A percentile compares a stretch with the other conserved stretches of the same genome.
These are phyloP conservation scores for Coemansia sp. DNA, from an alignment of 192 early-diverging fungal genomes.

Conservation along the genomic window DNA sequence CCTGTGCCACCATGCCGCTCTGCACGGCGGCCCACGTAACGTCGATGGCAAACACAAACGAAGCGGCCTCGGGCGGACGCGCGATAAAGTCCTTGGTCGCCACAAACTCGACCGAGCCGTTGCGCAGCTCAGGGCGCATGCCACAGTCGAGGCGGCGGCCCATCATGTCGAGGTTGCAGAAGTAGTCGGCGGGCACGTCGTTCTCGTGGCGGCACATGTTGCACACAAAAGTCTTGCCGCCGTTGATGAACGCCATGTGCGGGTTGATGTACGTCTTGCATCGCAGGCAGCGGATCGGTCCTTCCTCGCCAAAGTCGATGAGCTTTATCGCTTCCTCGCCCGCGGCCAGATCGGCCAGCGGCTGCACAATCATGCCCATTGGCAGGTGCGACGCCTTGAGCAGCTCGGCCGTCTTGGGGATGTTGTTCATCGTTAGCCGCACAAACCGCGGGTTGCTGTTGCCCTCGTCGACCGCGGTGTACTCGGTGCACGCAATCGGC, in stretches of 20 bases:
- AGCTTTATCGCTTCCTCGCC: conserved; percentile 77
- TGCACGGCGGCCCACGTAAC: conserved; percentile 85
- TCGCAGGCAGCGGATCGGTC: conserved; percentile 84
- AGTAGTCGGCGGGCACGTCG: conserved; percentile 81
- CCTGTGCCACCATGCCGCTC: conserved; percentile 72
- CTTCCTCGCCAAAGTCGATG: conserved; percentile 80
- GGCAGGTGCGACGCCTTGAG: conserved; percentile 75
- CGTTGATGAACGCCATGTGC: conserved; percentile 79
- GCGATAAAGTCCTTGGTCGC: conserved; percentile 69
- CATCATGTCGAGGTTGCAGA: conserved; percentile 90
- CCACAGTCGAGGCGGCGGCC: conserved; percentile 81
- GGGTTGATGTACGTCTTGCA: conserved; percentile 97
- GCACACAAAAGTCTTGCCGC: conserved; percentile 89
- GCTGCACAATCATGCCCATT: conserved; percentile 85
- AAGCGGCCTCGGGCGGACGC: conserved; percentile 62
- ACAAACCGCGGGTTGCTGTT: conserved; percentile 89
- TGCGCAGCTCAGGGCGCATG: conserved; percentile 81
- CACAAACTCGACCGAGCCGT: conserved; percentile 88
- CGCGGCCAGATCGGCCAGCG: conserved; percentile 76
- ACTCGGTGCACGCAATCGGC: conserved; percentile 78
- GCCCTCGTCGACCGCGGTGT: conserved; percentile 86
- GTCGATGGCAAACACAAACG: conserved; percentile 92
- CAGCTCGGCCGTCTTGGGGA: conserved; percentile 82
- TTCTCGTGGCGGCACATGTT: conserved; percentile 92
- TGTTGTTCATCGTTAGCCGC: conserved; percentile 80